These are phyloP conservation scores for Boletellus sp. DNA, from an alignment of 768 basidiomycete genomes.

Conservation along the genomic window DNA sequence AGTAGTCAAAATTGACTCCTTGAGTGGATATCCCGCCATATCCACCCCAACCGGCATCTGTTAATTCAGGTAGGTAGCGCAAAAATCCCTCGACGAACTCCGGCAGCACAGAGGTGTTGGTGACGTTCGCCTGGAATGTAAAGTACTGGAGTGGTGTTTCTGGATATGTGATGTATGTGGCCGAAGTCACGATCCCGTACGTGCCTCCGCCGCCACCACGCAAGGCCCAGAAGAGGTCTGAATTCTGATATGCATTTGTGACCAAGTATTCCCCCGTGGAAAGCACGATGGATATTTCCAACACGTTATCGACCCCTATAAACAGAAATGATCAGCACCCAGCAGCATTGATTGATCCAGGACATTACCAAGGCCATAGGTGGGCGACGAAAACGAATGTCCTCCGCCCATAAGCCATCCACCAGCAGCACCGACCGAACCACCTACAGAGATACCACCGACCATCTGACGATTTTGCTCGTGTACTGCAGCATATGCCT, in stretches of 20 bases:
- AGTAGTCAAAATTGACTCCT: constrained; percentile 17
- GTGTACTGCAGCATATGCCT: constrained; percentile 42
- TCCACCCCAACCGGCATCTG: constrained; percentile 44
- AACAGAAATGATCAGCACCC: not conserved
- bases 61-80: constrained; percentile 33
- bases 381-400: constrained; percentile 40
- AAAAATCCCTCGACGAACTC: constrained; percentile 35
- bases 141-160: constrained; percentile 32
- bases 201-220: constrained; percentile 52
- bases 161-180: constrained; percentile 45
- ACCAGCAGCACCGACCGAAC: constrained; percentile 45
- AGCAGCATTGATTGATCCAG: not conserved
- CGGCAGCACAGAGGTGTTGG: constrained; percentile 26
- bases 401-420: constrained; percentile 53
- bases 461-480: constrained; percentile 38
- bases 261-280: constrained; percentile 39
- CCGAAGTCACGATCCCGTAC: constrained; percentile 47
- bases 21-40: constrained; percentile 18
- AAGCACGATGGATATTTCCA: constrained; percentile 45
- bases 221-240: constrained; percentile 54
- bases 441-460: constrained; percentile 40
- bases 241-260: constrained; percentile 40
- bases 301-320: constrained; percentile 46
- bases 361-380: constrained; percentile 40
- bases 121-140: constrained; percentile 29